phyloP scores from a whole-genome alignment of 441 rosid genomes.

The Erodium chrysanthum region DNA sequence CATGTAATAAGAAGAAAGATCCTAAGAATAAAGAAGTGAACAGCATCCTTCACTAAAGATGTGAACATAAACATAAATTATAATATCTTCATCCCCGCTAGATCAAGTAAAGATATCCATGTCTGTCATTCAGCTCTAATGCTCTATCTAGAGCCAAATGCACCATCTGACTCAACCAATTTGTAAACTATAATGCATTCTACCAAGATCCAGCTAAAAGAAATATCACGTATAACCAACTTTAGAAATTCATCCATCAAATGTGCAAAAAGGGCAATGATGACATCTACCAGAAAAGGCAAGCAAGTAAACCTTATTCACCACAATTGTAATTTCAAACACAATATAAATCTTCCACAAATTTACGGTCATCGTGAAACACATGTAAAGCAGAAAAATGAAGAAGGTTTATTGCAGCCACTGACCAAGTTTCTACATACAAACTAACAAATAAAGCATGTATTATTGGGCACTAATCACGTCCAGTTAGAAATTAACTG shows the following conservation, averaged over 20 bases:
- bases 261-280: neutral
- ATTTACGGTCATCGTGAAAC: slow-evolving; percentile 17
- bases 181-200: neutral
- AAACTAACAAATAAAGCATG: slow-evolving; percentile 10
- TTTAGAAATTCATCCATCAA: neutral
- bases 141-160: neutral
- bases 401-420: slow-evolving; percentile 10
- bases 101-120: neutral
- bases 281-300: neutral
- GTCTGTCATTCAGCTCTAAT: neutral
- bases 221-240: neutral
- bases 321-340: slow-evolving; percentile 16
- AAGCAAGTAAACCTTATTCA: slow-evolving; percentile 22
- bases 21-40: neutral
- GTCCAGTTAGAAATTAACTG: slow-evolving; percentile 16
- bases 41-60: neutral
- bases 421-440: slow-evolving; percentile 4
- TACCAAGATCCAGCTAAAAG: neutral
- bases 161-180: neutral
- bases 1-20: neutral
- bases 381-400: slow-evolving; percentile 12
- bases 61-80: neutral
- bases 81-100: neutral
- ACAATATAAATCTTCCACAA: slow-evolving; percentile 16
- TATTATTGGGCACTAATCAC: neutral